Percentiles rank a stretch among this genome's conserved stretches.
Evolutionary conservation across 768 basidiomycete genomes (phyloP).

Genomic region (Suillus clintonianus): DNA sequence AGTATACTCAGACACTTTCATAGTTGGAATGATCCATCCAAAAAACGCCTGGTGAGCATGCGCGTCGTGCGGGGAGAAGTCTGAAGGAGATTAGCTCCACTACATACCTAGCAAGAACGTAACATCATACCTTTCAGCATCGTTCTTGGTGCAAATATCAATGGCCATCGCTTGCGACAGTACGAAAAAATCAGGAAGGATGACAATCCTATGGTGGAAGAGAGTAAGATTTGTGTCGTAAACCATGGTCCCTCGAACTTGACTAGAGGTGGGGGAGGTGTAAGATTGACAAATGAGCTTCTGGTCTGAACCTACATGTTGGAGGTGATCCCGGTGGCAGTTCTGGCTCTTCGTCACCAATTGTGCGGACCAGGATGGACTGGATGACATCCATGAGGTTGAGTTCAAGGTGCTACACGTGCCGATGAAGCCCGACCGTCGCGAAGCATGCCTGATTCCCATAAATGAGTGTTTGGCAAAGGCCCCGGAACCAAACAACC

Average conservation of each 20-base stretch:
- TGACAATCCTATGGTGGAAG: conserved; percentile 70
- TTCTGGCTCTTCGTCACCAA: conserved; percentile 39
- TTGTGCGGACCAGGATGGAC: conserved; percentile 18
- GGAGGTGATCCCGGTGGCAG: conserved; percentile 67
- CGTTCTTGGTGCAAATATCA: conserved; percentile 90
- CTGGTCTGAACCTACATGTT: conserved; percentile 45
- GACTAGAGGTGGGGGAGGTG: conserved; percentile 39
- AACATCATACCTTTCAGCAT: conserved; percentile 81
- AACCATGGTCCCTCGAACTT: conserved; percentile 96
- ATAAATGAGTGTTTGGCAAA: conserved; percentile 24
- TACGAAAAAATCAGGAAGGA: conserved; percentile 91
- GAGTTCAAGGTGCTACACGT: not conserved
- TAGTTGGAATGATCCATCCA: conserved; percentile 95
- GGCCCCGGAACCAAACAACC: conserved; percentile 17
- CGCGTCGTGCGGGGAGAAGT: conserved; percentile 92
- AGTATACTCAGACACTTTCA: conserved; percentile 87
- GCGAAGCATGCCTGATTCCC: conserved; percentile 13
- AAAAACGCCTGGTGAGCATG: conserved; percentile 87
- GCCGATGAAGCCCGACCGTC: not conserved
- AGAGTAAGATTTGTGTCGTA: conserved; percentile 82
- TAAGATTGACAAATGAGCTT: not conserved
- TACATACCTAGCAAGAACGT: not conserved
- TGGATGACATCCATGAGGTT: conserved; percentile 15
- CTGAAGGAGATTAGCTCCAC: conserved; percentile 39
- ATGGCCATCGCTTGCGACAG: conserved; percentile 82